A percentile compares a stretch with the other conserved stretches of the same genome.
Conservation (phyloP, 2,329 filamentous ascomycete species). For the Chaetomium strumarium region DNA sequence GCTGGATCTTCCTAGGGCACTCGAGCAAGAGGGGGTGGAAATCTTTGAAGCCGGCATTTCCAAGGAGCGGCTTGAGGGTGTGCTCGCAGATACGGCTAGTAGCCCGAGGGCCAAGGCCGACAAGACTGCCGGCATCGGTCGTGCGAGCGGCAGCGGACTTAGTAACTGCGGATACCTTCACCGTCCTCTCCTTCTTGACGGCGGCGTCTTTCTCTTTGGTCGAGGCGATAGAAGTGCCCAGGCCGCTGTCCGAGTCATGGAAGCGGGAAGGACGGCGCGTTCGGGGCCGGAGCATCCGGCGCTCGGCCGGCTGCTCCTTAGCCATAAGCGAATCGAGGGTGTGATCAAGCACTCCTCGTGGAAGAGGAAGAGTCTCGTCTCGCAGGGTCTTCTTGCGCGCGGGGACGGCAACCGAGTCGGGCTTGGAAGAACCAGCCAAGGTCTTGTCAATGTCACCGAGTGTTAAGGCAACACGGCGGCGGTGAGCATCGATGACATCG, state of each 20-base stretch:
- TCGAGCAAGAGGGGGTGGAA: conserved; percentile 77
- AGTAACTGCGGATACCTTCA: conserved; percentile 53
- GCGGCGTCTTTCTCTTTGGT: conserved; percentile 47
- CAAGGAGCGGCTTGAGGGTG: conserved; percentile 71
- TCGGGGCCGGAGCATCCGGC: conserved; percentile 48
- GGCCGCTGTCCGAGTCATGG: conserved; percentile 78
- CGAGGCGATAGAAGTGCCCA: conserved; percentile 74
- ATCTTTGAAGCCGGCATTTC: conserved; percentile 65
- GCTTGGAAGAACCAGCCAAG: conserved; percentile 42
- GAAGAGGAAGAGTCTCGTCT: conserved; percentile 55
- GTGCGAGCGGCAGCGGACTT: conserved; percentile 49
- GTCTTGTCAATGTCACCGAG: conserved; percentile 60
- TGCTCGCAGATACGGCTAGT: conserved; percentile 73
- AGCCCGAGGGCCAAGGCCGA: conserved; percentile 62
- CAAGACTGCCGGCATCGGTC: conserved; percentile 43
- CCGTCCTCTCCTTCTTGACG: conserved; percentile 34
- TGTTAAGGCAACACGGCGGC: conserved; percentile 62
- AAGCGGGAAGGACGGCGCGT: conserved; percentile 52
- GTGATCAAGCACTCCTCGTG: conserved; percentile 52
- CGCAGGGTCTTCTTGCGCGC: conserved; percentile 36
- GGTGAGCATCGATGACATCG: conserved; percentile 64
- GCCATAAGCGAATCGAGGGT: conserved; percentile 47
- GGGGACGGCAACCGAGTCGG: conserved; percentile 32
- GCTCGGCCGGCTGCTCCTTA: conserved; percentile 37
- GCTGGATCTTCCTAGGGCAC: conserved; percentile 71